Base-by-base conservation (phyloP, 257 asterid genomes). In the Cordia subcordata region DNA sequence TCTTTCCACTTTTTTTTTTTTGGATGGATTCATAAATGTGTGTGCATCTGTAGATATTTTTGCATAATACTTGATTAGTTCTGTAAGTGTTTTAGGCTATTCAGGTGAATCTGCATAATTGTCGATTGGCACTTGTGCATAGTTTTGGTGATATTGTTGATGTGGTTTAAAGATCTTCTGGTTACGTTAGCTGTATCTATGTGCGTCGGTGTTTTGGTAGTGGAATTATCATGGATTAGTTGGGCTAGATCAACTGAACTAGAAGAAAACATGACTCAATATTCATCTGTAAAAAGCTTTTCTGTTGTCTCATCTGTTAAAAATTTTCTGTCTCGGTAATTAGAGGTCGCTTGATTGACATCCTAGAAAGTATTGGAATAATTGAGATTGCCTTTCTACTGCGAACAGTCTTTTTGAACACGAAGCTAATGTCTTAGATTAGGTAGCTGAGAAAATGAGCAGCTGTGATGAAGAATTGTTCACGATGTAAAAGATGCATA, bases 201-300 rank as follows among this genome's bases (percentile, higher is more conserved):
- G 13, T 50, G 16, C 22, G 1, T n/a, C 17, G 12, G 27, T 50
- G 55, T 16, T 45, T 35, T 8, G 3, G 14, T 61, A 47, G 4
- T 61, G 8, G n/a, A 32, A 50, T 55, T 49, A 16, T 8, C 55
- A 60, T 60, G 45, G 45, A 6, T 60, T 18, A 27, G 33, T 60
- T 22, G 17, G 33, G 55, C 16, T 61, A 52, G 10, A 14, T 62
- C 5, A 38, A 52, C 47, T 42, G 35, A 27, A 27, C 10, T 42
- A 5, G 44, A 12, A 5, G 44, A 39, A 39, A 39, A 12, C 44
- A 5, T 39, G 44, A 39, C n/a, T n/a, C n/a, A n/a, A n/a, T n/a
- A n/a, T n/a, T n/a, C n/a, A n/a, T n/a, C n/a, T n/a, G n/a, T n/a
- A n/a, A n/a, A n/a, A n/a, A n/a, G n/a, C n/a, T n/a, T n/a, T n/a